Conservation (phyloP, 1,139 yeast genomes). For the Pichia sp. region DNA sequence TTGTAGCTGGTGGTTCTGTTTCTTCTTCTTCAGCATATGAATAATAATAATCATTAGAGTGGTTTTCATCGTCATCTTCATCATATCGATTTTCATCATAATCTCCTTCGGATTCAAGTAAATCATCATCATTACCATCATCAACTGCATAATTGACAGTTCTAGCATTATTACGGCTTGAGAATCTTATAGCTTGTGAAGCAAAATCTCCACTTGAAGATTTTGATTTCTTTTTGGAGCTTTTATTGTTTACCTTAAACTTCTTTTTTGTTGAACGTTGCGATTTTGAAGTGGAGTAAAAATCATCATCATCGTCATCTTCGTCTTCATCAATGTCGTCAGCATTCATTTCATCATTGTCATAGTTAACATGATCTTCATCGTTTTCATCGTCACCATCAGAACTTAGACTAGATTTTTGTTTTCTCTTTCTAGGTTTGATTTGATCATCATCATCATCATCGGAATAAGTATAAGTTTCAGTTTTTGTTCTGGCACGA, state of each 20-base stretch:
- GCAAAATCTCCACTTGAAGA: constrained; percentile 2
- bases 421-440: constrained; percentile 27
- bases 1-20: constrained; percentile 30
- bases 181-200: constrained; percentile 46
- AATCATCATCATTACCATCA: constrained; percentile 50
- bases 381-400: constrained; percentile 24
- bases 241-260: constrained; percentile 9
- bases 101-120: constrained; percentile 50
- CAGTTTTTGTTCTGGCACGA: constrained; percentile 46
- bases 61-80: constrained; percentile 30
- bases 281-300: constrained; percentile 18
- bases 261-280: constrained; percentile 9
- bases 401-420: constrained; percentile 15
- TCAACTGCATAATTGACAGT: constrained; percentile 74
- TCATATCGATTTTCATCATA: constrained; percentile 27
- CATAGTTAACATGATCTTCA: constrained; percentile 18
- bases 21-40: constrained; percentile 29
- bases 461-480: constrained; percentile 16
- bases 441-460: constrained; percentile 18
- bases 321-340: constrained; percentile 16
- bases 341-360: constrained; percentile 20
- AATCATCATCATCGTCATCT: constrained; percentile 27
- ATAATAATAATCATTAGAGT: constrained; percentile 33
- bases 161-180: constrained; percentile 58
- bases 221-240: constrained; percentile 7